A percentile compares a stretch with the other conserved stretches of the same genome.
Conservation (phyloP, 345 rosid species). For the Physaria fendleri region DNA sequence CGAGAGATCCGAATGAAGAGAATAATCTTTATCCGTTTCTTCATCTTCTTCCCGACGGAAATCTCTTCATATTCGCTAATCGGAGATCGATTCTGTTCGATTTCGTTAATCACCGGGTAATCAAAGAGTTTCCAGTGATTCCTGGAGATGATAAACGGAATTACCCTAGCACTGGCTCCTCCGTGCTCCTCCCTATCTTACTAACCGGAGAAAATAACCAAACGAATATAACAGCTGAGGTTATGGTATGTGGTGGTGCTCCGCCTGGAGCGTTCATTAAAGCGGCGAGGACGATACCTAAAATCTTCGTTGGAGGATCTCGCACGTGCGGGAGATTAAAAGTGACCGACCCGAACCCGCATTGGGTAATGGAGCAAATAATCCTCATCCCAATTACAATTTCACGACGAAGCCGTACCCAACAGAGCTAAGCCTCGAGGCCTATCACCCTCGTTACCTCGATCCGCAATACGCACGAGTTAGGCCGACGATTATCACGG, state of each 20-base stretch:
- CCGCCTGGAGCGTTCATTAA: conserved; percentile 45
- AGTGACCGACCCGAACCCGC: conserved; percentile 52
- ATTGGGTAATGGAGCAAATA: conserved; percentile 75
- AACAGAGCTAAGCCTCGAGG: conserved; percentile 78
- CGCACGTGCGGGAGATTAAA: conserved; percentile 60
- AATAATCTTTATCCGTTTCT: conserved; percentile 83
- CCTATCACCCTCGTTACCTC: conserved; percentile 61
- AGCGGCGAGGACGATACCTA: conserved; percentile 30
- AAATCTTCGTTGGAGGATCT: conserved; percentile 48
- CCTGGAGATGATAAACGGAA: conserved; percentile 61
- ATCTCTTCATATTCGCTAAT: conserved; percentile 74
- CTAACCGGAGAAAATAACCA: conserved; percentile 13
- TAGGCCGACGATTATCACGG: conserved; percentile 53
- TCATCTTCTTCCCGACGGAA: conserved; percentile 67
- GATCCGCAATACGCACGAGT: conserved; percentile 30
- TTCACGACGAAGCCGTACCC: conserved; percentile 60
- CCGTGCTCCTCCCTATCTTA: conserved; percentile 64
- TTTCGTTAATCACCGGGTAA: conserved; percentile 34
- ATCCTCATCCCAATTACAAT: conserved; percentile 62
- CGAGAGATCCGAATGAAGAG: conserved; percentile 56
- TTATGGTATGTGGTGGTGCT: conserved; percentile 77
- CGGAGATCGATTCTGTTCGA: conserved; percentile 55
- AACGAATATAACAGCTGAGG: conserved; percentile 41
- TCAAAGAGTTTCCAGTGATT: conserved; percentile 57
- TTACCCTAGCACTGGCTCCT: conserved; percentile 79